Evolutionary conservation across 2,329 filamentous ascomycete genomes (phyloP).

Genomic region (Acrocalymma vagum): DNA sequence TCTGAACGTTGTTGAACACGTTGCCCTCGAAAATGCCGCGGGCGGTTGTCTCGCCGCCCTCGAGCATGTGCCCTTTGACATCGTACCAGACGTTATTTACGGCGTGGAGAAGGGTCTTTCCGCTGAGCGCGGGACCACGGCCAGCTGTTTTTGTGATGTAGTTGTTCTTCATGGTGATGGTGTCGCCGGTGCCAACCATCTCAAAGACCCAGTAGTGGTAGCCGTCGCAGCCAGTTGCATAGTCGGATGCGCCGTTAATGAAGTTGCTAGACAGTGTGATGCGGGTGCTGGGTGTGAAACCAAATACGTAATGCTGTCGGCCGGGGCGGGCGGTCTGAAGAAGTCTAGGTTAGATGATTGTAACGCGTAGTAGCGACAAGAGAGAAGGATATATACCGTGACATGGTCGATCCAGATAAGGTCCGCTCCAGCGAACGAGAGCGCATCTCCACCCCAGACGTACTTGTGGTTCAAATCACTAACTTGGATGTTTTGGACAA

Average conservation of each 20-base stretch:
- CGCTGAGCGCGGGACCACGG: conserved; percentile 20
- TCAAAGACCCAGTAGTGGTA: conserved; percentile 28
- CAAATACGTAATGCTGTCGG: conserved; percentile 21
- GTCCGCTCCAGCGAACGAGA: conserved; percentile 38
- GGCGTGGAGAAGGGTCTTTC: conserved; percentile 23
- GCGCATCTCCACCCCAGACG: conserved; percentile 48
- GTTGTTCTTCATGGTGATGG: conserved; percentile 26
- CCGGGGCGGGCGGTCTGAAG: conserved; percentile 14
- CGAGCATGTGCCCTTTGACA: conserved; percentile 21
- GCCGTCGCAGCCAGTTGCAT: conserved; percentile 23
- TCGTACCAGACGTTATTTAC: conserved; percentile 24
- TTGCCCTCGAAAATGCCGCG: conserved; percentile 25
- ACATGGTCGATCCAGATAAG: conserved; percentile 44
- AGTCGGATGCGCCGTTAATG: conserved; percentile 21
- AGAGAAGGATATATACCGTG: not conserved
- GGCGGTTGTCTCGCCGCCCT: conserved; percentile 14
- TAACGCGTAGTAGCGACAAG: no score
- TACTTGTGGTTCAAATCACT: conserved; percentile 46
- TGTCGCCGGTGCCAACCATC: conserved; percentile 23
- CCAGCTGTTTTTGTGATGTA: conserved; percentile 23
- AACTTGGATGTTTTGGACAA: conserved; percentile 50
- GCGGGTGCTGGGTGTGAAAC: conserved; percentile 13
- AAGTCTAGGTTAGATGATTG: no score
- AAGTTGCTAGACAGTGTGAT: conserved; percentile 26
- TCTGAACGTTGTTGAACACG: conserved; percentile 17